These are phyloP conservation scores for Phoma sp. DNA, from an alignment of 2,329 filamentous ascomycete genomes.

Conservation along the genomic window DNA sequence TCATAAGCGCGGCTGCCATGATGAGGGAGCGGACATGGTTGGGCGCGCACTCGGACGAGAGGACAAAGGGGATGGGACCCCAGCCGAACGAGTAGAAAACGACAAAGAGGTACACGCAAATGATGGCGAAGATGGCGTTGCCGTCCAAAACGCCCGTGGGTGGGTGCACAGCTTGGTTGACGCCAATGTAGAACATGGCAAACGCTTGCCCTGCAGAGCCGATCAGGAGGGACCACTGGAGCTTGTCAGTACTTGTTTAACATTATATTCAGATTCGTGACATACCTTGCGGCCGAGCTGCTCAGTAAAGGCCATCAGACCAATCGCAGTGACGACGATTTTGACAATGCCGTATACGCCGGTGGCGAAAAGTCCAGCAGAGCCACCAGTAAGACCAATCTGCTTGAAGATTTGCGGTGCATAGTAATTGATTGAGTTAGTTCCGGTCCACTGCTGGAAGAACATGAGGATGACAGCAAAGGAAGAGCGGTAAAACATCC, in stretches of 20 bases:
- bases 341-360: slow-evolving; percentile 58
- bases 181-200: slow-evolving; percentile 50
- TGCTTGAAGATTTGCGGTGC: slow-evolving; percentile 54
- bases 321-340: slow-evolving; percentile 53
- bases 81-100: slow-evolving; percentile 58
- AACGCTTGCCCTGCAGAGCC: slow-evolving; percentile 54
- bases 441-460: slow-evolving; percentile 52
- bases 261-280: no score
- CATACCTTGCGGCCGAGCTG: slow-evolving; percentile 53
- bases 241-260: not conserved
- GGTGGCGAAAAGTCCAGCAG: slow-evolving; percentile 55
- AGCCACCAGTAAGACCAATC: slow-evolving; percentile 50
- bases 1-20: slow-evolving; percentile 56
- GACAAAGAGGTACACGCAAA: slow-evolving; percentile 60
- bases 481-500: slow-evolving; percentile 51
- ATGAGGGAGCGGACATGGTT: slow-evolving; percentile 52
- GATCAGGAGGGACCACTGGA: slow-evolving; percentile 51
- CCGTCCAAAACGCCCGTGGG: slow-evolving; percentile 44
- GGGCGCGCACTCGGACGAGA: slow-evolving; percentile 52
- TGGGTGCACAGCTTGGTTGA: slow-evolving; percentile 48
- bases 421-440: slow-evolving; percentile 52
- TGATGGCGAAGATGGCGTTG: slow-evolving; percentile 55
- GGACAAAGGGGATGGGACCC: slow-evolving; percentile 56
- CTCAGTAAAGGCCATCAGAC: slow-evolving; percentile 55
- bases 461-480: slow-evolving; percentile 56